Conservation (phyloP, 371 early-diverging fungal species). For the Paraphysoderma sedebokerense region DNA sequence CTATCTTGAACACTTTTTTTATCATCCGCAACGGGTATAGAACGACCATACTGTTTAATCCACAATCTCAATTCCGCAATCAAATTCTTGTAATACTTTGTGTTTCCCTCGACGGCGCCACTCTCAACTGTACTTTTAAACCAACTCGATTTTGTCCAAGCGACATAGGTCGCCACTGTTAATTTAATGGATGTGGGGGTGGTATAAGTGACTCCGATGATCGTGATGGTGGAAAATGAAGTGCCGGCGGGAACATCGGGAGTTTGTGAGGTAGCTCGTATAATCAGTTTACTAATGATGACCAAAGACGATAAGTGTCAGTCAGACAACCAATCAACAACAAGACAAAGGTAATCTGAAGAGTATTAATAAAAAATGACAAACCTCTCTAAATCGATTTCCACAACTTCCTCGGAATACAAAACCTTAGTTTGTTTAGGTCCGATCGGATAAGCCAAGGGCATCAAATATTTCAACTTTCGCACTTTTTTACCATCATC, state of each 20-base stretch:
- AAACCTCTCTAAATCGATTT: not conserved
- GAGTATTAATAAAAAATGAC: no score
- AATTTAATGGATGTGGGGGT: no score
- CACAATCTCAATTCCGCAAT: no score
- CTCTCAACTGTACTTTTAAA: conserved; percentile 17
- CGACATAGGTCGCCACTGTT: conserved; percentile 11
- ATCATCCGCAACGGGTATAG: no score
- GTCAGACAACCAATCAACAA: no score
- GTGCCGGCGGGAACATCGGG: conserved; percentile 19
- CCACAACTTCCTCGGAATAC: conserved; percentile 8
- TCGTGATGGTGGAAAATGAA: conserved; percentile 10
- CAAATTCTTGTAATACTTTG: no score
- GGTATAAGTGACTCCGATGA: conserved; percentile 9
- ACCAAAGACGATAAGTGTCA: no score
- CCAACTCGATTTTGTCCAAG: conserved; percentile 5
- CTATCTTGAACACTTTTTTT: no score
- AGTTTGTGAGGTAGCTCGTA: conserved; percentile 10
- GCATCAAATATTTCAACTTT: conserved; percentile 11
- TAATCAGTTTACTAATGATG: no score
- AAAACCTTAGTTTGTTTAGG: conserved; percentile 7
- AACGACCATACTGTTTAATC: no score
- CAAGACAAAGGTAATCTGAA: no score
- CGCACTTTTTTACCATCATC: no score
- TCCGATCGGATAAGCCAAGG: conserved; percentile 20
- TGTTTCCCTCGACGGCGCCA: conserved; percentile 2